Base-by-base conservation (phyloP, 192 early-diverging fungal species). In the Coemansia reversa region DNA sequence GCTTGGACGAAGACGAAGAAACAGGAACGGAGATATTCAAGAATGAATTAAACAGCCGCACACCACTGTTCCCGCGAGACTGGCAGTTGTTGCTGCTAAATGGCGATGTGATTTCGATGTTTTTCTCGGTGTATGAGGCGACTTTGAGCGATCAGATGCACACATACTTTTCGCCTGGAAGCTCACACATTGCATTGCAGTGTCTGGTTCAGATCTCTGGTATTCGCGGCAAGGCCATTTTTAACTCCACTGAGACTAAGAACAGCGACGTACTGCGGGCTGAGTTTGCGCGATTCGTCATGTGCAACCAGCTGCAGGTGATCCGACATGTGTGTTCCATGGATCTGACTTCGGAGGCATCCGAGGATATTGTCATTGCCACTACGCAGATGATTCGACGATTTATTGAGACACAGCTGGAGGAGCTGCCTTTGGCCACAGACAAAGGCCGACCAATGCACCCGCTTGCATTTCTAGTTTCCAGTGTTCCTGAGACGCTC, bases 371-470 rank as follows among this genome's bases (percentile, higher is more conserved):
- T 20, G 72, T 80, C 24, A 58, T 80, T 9, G 72, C 77, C 3
- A 74, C 77, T 4, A 80, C 77, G 19, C 77, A 80, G 48, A 80
- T 80, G 77, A 60, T 80, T 11, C 72, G 77, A 9, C 67, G 72
- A 20, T 75, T 80, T 58, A 75, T 80, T 30, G 77, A 80, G 35
- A 64, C 77, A 11, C 72, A 80, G 57, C 77, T 80, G 5, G 72
- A 65, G 35, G 77, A 80, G 33, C 62, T 49, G 24, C 69, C 77
- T 2, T 51, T 25, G 14, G 58, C 72, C 11, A 55, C 62, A 5
- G 69, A 67, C 19, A 62, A 29, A 4, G 65, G 65, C 20, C 65
- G 70, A 48, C 60, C 39, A 5, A 55, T 75, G 29, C 77, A 75
- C 20, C 50, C 77, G 23, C 55, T 80, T 23, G 72, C 77, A 11